Evolutionary conservation across 169 alveolate species (phyloP), one percentile per base, ranked within the genome.

Genomic region (Eimeria necatrix): DNA sequence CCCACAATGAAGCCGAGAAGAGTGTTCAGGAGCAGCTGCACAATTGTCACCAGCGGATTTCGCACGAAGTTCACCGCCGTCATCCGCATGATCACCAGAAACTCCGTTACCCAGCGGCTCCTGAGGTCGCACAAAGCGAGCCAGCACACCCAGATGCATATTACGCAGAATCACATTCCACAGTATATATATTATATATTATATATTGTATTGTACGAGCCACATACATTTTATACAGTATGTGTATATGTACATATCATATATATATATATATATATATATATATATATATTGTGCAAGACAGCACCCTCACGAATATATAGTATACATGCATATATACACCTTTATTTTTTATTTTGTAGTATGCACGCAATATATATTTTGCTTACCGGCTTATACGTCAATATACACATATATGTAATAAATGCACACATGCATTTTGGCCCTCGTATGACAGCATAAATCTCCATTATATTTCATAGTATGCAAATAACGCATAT

Each of bases 1-100:
- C 92, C 92, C 4, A 60, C 22, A 18, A 84, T 59, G 12, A 84
- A 3, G 78, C 92, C 92, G 22, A 84, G 56, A 41, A 59, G 26
- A 12, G 59, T 8, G 59, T 84, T 84, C 60, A 84, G 78, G 5
- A 24, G 26, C 59, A 84, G 74, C 18, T 84, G 92, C 22, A 84
- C 92, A 24, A 84, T 26, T 6, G 92, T 24, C 8, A 48, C 59
- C 61, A 84, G 48, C 4, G 92, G 92, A 18, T 84, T 84, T 26
- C 92, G 64, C 52, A 84, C 26, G 41, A 52, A 53, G 41, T 41
- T 84, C n/a, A 84, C 32, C 18, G 26, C 52, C 22, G 32, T 51
- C 80, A 84, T 59, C 32, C 59, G 92, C 73, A 59, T 10, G 46
- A 84, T 64, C 46, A 84, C 92, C 41, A 74, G 8, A 12, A 59